Evolutionary conservation across 768 basidiomycete genomes (phyloP).

Genomic region (Naganishia vishniacii): DNA sequence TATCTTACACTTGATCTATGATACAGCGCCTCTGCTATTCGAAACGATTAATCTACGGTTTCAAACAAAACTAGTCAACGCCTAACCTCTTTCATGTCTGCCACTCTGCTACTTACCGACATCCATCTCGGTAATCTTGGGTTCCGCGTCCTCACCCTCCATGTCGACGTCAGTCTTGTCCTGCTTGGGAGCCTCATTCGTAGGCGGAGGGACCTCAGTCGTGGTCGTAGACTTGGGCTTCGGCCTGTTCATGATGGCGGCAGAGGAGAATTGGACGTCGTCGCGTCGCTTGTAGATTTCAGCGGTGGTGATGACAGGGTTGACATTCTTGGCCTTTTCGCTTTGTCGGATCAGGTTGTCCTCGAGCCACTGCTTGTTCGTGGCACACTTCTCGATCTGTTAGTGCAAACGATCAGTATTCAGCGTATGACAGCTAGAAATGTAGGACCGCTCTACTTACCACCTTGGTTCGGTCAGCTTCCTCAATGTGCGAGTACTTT

Average conservation of each 20-base stretch:
- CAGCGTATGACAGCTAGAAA: background rate
- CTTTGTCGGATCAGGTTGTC: conserved; percentile 81
- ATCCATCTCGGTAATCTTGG: conserved; percentile 48
- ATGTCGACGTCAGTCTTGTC: conserved; percentile 37
- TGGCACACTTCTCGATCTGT: conserved; percentile 84
- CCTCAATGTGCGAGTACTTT: conserved; percentile 80
- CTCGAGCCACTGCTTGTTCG: conserved; percentile 89
- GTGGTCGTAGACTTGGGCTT: conserved; percentile 78
- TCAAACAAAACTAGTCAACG: background rate
- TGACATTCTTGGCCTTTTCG: conserved; percentile 81
- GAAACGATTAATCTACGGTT: conserved; percentile 1
- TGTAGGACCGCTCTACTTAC: conserved; percentile 34
- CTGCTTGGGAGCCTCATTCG: conserved; percentile 39
- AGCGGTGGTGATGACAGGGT: conserved; percentile 70
- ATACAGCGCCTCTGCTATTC: conserved; percentile 8
- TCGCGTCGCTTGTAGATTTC: conserved; percentile 89
- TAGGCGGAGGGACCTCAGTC: conserved; percentile 48
- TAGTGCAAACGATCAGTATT: conserved; percentile 34
- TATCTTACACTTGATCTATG: conserved; percentile 8
- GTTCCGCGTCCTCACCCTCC: conserved; percentile 36
- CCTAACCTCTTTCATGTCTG: too few relatives aligned
- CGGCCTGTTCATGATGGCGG: conserved; percentile 81
- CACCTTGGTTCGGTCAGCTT: conserved; percentile 50
- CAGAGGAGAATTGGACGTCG: conserved; percentile 81
- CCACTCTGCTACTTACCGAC: conserved; percentile 28